Evolutionary conservation across 1,284 basidiomycete genomes (phyloP).

Genomic region (Rhodotorula sp.): DNA sequence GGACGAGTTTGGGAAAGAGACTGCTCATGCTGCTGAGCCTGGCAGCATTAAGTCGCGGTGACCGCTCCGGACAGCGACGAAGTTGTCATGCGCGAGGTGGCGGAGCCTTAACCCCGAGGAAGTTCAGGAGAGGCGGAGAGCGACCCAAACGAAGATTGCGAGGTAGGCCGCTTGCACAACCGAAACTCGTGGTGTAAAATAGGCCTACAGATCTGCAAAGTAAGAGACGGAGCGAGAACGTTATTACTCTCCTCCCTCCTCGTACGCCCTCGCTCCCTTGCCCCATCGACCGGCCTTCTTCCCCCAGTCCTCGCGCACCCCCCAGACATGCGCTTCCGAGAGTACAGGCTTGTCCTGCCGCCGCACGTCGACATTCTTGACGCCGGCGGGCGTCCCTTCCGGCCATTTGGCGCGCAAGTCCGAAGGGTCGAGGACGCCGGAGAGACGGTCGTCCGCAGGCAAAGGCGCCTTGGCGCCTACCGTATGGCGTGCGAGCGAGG

Average conservation of each 20-base stretch:
- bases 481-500: slow-evolving; percentile 7
- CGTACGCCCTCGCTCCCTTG: slow-evolving; percentile 47
- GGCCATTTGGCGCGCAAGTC: slow-evolving; percentile 27
- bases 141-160: too few species aligned
- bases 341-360: slow-evolving; percentile 10
- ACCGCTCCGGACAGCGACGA: too few species aligned
- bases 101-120: too few species aligned
- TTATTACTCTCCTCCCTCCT: neutral
- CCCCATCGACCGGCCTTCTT: slow-evolving; percentile 55
- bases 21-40: too few species aligned
- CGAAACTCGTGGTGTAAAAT: neutral
- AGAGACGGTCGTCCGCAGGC: slow-evolving; percentile 14
- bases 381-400: slow-evolving; percentile 21
- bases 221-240: neutral
- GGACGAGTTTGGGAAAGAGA: too few species aligned
- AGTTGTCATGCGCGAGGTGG: too few species aligned
- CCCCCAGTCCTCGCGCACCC: slow-evolving; percentile 55
- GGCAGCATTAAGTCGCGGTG: too few species aligned
- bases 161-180: too few species aligned
- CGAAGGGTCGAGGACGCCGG: slow-evolving; percentile 32
- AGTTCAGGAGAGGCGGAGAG: too few species aligned
- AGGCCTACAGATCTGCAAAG: too few species aligned
- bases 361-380: slow-evolving; percentile 22
- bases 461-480: slow-evolving; percentile 22
- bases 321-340: slow-evolving; percentile 29